phyloP scores from a whole-genome alignment of 495 filamentous ascomycete genomes.

The Hyaloscypha finlandica region DNA sequence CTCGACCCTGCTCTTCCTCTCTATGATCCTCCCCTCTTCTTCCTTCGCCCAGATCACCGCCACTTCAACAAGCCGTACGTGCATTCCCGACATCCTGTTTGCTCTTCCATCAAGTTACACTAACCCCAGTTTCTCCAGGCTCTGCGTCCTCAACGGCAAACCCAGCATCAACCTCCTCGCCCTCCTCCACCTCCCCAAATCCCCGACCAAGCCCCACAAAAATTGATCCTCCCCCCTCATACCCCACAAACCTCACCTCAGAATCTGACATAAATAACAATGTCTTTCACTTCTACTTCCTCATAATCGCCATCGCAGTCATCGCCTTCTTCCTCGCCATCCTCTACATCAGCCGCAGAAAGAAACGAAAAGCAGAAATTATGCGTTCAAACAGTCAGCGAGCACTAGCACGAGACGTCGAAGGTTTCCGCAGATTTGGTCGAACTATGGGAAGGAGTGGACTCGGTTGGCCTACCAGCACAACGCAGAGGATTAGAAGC shows the following conservation, averaged over 20 bases:
- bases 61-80: background rate
- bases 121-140: background rate
- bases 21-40: constrained; percentile 21
- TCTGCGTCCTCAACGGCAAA: background rate
- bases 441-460: constrained; percentile 5
- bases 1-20: constrained; percentile 24
- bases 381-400: constrained; percentile 21
- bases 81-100: background rate
- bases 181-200: background rate
- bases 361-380: constrained; percentile 25
- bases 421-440: constrained; percentile 29
- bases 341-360: constrained; percentile 26
- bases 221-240: constrained; percentile 13
- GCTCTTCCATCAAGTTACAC: background rate
- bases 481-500: background rate
- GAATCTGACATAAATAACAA: constrained; percentile 17
- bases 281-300: constrained; percentile 40
- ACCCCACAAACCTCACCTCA: background rate
- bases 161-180: constrained; percentile 11
- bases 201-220: constrained; percentile 7
- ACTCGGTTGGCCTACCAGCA: constrained; percentile 6
- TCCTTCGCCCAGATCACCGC: constrained; percentile 24
- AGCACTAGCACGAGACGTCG: constrained; percentile 34
- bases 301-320: constrained; percentile 23
- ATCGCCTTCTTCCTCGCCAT: constrained; percentile 34